A percentile compares a stretch with the other conserved stretches of the same genome.
Evolutionary conservation across 768 basidiomycete genomes (phyloP).

Genomic region (Dioszegia aurantiaca): DNA sequence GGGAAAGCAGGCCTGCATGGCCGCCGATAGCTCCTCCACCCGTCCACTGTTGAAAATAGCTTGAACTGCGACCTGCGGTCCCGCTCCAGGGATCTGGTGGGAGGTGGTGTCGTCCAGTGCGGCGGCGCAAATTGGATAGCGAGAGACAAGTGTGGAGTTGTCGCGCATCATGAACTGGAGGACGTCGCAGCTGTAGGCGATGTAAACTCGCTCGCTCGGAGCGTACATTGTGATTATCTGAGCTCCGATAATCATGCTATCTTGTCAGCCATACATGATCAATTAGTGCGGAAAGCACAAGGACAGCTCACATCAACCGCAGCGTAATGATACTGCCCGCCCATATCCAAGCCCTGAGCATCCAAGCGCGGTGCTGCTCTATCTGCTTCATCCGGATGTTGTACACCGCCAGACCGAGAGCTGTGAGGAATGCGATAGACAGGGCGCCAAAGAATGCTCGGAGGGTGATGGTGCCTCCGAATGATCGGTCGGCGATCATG

Average conservation of each 20-base stretch:
- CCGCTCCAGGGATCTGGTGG: too few species aligned
- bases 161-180: background rate
- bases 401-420: conserved; percentile 2
- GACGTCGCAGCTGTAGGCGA: conserved; percentile 13
- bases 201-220: background rate
- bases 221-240: background rate
- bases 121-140: background rate
- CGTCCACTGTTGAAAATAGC: background rate
- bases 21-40: conserved; percentile 2
- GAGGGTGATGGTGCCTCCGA: conserved; percentile 2
- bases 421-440: background rate
- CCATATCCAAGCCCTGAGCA: conserved; percentile 8
- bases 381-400: conserved; percentile 6
- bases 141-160: background rate
- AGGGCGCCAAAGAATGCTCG: conserved; percentile 3
- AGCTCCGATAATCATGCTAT: background rate
- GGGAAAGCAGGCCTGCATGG: conserved; percentile 1
- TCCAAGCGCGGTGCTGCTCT: conserved; percentile 9
- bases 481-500: conserved; percentile 4
- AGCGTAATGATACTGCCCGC: conserved; percentile 5
- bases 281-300: too few species aligned
- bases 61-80: background rate
- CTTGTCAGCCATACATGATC: conserved; percentile 3
- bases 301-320: background rate
- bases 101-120: background rate